These are phyloP conservation scores for Dipteronia dyeriana DNA, from an alignment of 345 rosid species.

Conservation along the genomic window DNA sequence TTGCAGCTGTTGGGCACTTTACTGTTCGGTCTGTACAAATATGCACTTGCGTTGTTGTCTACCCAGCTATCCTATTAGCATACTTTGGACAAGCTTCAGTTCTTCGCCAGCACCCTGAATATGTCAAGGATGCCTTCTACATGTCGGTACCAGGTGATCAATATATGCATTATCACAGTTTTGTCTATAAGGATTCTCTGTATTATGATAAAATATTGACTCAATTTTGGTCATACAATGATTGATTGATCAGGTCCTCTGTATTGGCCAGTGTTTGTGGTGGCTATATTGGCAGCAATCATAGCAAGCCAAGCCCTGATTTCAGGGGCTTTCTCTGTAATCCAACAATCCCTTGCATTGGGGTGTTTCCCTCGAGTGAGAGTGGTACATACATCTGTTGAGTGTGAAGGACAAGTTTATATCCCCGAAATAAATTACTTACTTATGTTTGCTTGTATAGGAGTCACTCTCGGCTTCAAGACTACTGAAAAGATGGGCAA, in stretches of 20 bases:
- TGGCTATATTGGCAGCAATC: conserved; percentile 39
- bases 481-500: conserved; percentile 39
- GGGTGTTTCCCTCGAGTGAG: conserved; percentile 46
- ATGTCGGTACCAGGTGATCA: conserved; percentile 34
- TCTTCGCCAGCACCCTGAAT: conserved; percentile 33
- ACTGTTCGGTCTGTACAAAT: conserved; percentile 42
- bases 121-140: conserved; percentile 33
- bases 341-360: conserved; percentile 45
- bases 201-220: neutral
- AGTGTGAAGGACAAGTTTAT: conserved; percentile 44
- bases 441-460: conserved; percentile 46
- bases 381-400: conserved; percentile 39
- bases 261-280: conserved; percentile 46
- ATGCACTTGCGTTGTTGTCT: conserved; percentile 32
- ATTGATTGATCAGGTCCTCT: conserved; percentile 28
- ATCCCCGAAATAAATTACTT: conserved; percentile 45
- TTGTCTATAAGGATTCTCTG: neutral
- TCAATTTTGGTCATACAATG: neutral
- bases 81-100: conserved; percentile 47
- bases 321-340: conserved; percentile 46
- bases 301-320: conserved; percentile 50
- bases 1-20: conserved; percentile 61
- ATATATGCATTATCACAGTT: neutral
- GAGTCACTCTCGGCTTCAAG: conserved; percentile 41
- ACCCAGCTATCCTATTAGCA: conserved; percentile 39